A percentile compares a stretch with the other conserved stretches of the same genome.
These are phyloP conservation scores for Letharia columbiana DNA, from an alignment of 495 filamentous ascomycete genomes.

Conservation along the genomic window DNA sequence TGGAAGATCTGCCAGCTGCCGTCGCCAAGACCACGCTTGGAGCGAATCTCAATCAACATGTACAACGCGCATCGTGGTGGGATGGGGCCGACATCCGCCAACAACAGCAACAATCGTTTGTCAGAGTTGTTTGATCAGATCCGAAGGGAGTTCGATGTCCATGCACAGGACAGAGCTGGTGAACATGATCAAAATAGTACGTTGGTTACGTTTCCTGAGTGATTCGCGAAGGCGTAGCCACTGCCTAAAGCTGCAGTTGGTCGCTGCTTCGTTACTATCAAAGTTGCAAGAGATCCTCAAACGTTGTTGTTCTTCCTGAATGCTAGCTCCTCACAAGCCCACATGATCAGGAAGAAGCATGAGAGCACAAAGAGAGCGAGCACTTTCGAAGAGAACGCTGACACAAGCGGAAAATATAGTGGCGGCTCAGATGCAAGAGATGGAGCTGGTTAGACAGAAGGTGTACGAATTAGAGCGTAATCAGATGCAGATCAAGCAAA, in stretches of 20 bases:
- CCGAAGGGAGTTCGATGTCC: conserved; percentile 79
- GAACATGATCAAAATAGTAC: conserved; percentile 86
- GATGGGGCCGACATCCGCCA: conserved; percentile 57
- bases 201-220: conserved; percentile 32
- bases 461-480: conserved; percentile 84
- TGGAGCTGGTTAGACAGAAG: conserved; percentile 84
- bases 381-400: conserved; percentile 8
- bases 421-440: conserved; percentile 76
- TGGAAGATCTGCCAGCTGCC: conserved; percentile 4
- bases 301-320: background rate
- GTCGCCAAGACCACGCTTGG: conserved; percentile 3
- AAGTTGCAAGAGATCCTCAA: background rate
- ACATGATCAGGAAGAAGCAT: background rate
- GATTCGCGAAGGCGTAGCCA: background rate
- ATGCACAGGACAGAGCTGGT: conserved; percentile 57
- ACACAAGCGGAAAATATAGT: conserved; percentile 43
- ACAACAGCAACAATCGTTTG: conserved; percentile 53
- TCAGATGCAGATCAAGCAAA: conserved; percentile 77
- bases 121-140: conserved; percentile 87
- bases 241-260: background rate
- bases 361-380: background rate
- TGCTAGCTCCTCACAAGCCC: background rate
- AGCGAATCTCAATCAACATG: conserved; percentile 46
- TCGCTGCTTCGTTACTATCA: conserved; percentile 16
- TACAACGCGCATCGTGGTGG: conserved; percentile 83